Base-by-base conservation (phyloP, 1,284 basidiomycete species). In the Boletellus dicymbophilus region DNA sequence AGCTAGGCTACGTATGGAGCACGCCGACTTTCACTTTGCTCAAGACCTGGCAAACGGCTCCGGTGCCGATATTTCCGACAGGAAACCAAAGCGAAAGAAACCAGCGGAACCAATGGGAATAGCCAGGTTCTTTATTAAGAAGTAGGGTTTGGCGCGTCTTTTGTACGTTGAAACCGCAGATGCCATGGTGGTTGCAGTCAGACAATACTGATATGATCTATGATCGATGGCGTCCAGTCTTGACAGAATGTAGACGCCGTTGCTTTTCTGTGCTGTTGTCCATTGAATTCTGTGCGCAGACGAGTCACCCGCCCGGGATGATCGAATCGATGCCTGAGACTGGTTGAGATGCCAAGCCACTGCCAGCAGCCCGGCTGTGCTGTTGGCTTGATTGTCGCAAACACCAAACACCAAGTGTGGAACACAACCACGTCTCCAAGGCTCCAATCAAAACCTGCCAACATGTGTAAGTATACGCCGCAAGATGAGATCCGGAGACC, bases 1-100 rank as follows among this genome's bases (percentile, higher is more conserved):
- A 33, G 69, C 69, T 6, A 71, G 61, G 48, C 65, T 87, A 44
- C 80, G 77, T 49, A 68, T 78, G 58, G 93, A 95, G 63, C 93
- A 96, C 58, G 78, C 82, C 39, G 93, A 96, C 69, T 95, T 83
- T 67, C 93, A 96, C 67, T 83, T 93, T 58, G 93, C 94, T 2
- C 77, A 85, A 60, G 85, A 90, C 47, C 65, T 95, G 42, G 79
- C 84, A 15, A 71, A 66, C 13, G 68, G 69, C n/a, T 39, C 64
- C 21, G 59, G 61, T 28, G 25, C 3, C 3, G 46, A 46, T 51
- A 36, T 26, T 42, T 50, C 38, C 33, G 47, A 44, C 15, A n/a
- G 60, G 23, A 18, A 42, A 21, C 47, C 51, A 42, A 73, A 72
- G 60, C 77, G 75, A 65, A 76, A 76, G 60, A 73, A 70, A 58